Evolutionary conservation across 2,329 filamentous ascomycete genomes (phyloP).

Genomic region (Paracoccidioides lutzii): DNA sequence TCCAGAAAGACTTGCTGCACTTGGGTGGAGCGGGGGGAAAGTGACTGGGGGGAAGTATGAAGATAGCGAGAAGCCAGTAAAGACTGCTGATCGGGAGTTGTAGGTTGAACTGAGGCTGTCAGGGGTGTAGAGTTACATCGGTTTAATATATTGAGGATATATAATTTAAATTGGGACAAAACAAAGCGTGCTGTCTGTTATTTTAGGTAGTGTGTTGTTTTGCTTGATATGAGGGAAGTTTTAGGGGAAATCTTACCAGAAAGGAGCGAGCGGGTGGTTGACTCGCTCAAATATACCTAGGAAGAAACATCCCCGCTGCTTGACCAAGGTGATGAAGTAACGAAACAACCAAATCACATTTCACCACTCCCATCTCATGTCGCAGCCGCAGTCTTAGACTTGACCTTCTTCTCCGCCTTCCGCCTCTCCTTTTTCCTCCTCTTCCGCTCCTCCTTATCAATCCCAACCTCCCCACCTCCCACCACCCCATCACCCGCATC

Average conservation of each 20-base stretch:
- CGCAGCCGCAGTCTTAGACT: constrained; percentile 15
- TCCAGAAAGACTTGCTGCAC: constrained; percentile 78
- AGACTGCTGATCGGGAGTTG: constrained; percentile 64
- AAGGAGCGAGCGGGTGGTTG: too few species aligned
- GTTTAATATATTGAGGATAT: background rate
- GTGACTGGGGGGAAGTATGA: constrained; percentile 34
- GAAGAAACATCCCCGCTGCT: background rate
- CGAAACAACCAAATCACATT: background rate
- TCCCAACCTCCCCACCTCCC: constrained; percentile 27
- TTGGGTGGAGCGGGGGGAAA: constrained; percentile 64
- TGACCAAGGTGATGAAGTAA: background rate
- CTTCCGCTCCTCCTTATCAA: constrained; percentile 43
- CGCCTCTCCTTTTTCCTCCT: constrained; percentile 43
- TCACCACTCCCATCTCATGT: background rate
- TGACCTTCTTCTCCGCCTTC: constrained; percentile 32
- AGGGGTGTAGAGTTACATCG: background rate
- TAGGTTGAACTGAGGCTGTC: constrained; percentile 27
- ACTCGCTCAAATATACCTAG: too few species aligned
- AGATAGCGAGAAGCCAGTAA: constrained; percentile 48
- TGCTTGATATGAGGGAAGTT: background rate
- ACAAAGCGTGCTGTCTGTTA: background rate
- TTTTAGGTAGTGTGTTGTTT: background rate
- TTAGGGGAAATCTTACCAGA: background rate
- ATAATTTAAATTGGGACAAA: background rate
- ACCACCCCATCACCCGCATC: constrained; percentile 30